Base-by-base conservation (phyloP, 169 alveolate genomes). In the Cryptosporidium xiaoi region DNA sequence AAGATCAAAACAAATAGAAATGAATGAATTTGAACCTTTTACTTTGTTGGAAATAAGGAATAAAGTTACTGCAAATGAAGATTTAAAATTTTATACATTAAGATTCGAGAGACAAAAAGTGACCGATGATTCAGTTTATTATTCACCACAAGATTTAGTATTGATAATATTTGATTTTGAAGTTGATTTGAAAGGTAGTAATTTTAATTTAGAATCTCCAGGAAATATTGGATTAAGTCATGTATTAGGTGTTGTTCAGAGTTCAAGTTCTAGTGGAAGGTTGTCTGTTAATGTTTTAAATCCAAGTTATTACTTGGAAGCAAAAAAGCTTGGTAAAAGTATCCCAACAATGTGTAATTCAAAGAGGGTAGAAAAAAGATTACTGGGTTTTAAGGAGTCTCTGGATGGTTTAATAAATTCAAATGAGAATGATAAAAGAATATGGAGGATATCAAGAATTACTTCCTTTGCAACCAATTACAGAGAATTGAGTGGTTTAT, bases 1-100 rank as follows among this genome's bases (percentile, higher is more conserved):
- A 31, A 77, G 87, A 62, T 68, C 87, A 18, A 77, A 77, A 27
- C 77, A 77, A 31, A 77, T 77, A 24, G 87, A 77, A 44, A 77
- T 77, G 71, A 77, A 77, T 40, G 60, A 44, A n/a, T 77, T 60
- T 44, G 77, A 77, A 10, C 8, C 69, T 62, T 77, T 77, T 62
- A 16, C 50, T 40, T 53, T 77, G 16, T 40, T 24, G 18, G 87
- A 77, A 40, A 24, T 69, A 27, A 69, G 36, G 20, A 20, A 68
- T 2, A 40, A 13, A 20, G 51, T 20, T 58, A 16, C 51, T 27
- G 34, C 65, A 16, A 18, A 15, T 10, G 77, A 77, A 24, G 71
- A 60, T 29, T 60, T 62, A 10, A 60, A 77, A 20, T 62, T 77
- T 36, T 29, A 44, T 29, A 62, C 71, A 12, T 50, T 77, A 29